These are phyloP conservation scores for Fusarium sp. DNA, from an alignment of 2,329 filamentous ascomycete genomes.

Conservation along the genomic window DNA sequence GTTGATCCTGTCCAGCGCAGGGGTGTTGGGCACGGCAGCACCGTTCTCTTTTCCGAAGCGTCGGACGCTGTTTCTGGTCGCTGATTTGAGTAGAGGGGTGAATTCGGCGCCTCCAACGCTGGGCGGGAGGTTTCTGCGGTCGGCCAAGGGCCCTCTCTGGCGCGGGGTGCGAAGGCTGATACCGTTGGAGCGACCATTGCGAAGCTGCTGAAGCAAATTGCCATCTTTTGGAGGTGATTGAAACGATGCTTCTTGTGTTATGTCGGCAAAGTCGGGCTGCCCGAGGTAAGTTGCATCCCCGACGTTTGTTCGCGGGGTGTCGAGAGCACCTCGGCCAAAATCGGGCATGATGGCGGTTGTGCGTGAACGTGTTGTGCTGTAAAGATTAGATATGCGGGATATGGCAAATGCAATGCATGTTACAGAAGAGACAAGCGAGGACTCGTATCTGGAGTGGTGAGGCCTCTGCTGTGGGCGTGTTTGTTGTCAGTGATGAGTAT, in stretches of 20 bases:
- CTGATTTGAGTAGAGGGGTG: slow-evolving; percentile 88
- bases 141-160: slow-evolving; percentile 72
- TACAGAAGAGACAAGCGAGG: slow-evolving; percentile 4
- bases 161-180: slow-evolving; percentile 77
- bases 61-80: slow-evolving; percentile 75
- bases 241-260: slow-evolving; percentile 89
- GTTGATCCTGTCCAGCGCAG: slow-evolving; percentile 71
- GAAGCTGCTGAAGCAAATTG: slow-evolving; percentile 78
- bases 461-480: slow-evolving; percentile 9
- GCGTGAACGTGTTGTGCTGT: slow-evolving; percentile 16
- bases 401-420: slow-evolving; percentile 33
- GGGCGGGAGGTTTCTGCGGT: slow-evolving; percentile 75
- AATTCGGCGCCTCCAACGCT: slow-evolving; percentile 80
- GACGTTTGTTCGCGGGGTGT: slow-evolving; percentile 85
- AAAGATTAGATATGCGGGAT: slow-evolving; percentile 35
- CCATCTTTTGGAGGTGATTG: slow-evolving; percentile 74
- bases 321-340: slow-evolving; percentile 69
- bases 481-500: slow-evolving; percentile 37
- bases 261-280: slow-evolving; percentile 75
- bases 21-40: slow-evolving; percentile 70
- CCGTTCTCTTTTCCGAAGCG: slow-evolving; percentile 70
- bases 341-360: slow-evolving; percentile 65
- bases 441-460: slow-evolving; percentile 4
- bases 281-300: slow-evolving; percentile 86
- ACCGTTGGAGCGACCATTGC: slow-evolving; percentile 67